Conservation (phyloP, 371 early-diverging fungal species). For the Apophysomyces variabilis region DNA sequence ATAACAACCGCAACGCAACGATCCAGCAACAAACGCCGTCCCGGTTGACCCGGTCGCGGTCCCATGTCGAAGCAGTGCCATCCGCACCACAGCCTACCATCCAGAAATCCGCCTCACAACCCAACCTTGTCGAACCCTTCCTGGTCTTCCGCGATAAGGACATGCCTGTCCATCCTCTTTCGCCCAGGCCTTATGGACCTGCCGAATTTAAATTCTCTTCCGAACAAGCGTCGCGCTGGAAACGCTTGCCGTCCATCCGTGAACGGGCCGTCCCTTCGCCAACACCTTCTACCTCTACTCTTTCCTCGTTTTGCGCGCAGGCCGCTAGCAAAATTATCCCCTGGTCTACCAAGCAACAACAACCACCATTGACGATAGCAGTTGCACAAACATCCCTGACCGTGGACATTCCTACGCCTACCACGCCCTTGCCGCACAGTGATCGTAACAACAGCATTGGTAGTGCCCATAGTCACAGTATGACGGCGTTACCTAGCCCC, state of each 20-base stretch:
- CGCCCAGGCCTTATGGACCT: conserved; percentile 9
- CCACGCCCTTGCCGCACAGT: background rate
- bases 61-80: conserved; percentile 11
- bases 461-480: no score
- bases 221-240: background rate
- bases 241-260: conserved; percentile 3
- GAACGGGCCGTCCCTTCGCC: background rate
- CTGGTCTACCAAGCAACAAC: conserved; percentile 18
- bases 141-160: conserved; percentile 2
- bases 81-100: conserved; percentile 3
- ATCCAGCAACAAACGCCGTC: background rate
- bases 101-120: conserved; percentile 3
- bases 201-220: background rate
- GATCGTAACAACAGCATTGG: no score
- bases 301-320: conserved; percentile 16
- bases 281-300: conserved; percentile 11
- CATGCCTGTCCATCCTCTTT: conserved; percentile 5
- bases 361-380: conserved; percentile 1
- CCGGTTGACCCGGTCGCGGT: conserved; percentile 4
- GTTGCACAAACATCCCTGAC: background rate
- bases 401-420: background rate
- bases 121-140: conserved; percentile 1
- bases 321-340: conserved; percentile 26
- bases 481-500: background rate
- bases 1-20: conserved; percentile 12